Evolutionary conservation across 192 early-diverging fungal species (phyloP).

Genomic region (Podila clonocystis): DNA sequence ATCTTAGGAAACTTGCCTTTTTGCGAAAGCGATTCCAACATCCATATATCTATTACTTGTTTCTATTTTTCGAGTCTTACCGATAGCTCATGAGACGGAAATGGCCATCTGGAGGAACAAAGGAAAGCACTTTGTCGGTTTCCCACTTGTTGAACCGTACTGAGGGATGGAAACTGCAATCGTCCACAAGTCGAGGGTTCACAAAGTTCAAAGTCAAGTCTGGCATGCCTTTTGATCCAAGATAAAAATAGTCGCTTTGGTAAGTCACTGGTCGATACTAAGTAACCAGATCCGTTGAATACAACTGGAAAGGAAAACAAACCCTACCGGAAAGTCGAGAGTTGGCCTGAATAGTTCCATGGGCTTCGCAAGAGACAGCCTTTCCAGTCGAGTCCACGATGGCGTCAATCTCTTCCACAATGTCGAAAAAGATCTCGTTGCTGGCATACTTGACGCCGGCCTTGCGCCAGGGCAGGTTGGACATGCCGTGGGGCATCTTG

Average conservation of each 20-base stretch:
- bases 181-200: constrained; percentile 78
- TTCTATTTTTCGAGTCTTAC: constrained; percentile 29
- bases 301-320: not conserved
- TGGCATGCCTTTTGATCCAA: constrained; percentile 76
- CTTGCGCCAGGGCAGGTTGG: constrained; percentile 88
- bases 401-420: constrained; percentile 90
- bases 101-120: constrained; percentile 94
- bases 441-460: constrained; percentile 86
- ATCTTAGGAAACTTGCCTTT: too few relatives aligned
- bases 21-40: too few relatives aligned
- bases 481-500: constrained; percentile 71
- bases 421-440: constrained; percentile 96
- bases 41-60: too few relatives aligned
- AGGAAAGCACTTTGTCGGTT: constrained; percentile 80
- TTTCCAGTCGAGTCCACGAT: constrained; percentile 80
- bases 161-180: constrained; percentile 90
- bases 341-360: constrained; percentile 83
- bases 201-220: constrained; percentile 82
- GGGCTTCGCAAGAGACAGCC: constrained; percentile 79
- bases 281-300: not conserved
- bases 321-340: constrained; percentile 78
- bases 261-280: too few relatives aligned
- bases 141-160: constrained; percentile 87
- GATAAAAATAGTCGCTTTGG: too few relatives aligned
- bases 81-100: constrained; percentile 90